A percentile compares a stretch with the other conserved stretches of the same genome.
These are phyloP conservation scores for Endoconidiophora polonica DNA, from an alignment of 2,329 filamentous ascomycete genomes.

Conservation along the genomic window DNA sequence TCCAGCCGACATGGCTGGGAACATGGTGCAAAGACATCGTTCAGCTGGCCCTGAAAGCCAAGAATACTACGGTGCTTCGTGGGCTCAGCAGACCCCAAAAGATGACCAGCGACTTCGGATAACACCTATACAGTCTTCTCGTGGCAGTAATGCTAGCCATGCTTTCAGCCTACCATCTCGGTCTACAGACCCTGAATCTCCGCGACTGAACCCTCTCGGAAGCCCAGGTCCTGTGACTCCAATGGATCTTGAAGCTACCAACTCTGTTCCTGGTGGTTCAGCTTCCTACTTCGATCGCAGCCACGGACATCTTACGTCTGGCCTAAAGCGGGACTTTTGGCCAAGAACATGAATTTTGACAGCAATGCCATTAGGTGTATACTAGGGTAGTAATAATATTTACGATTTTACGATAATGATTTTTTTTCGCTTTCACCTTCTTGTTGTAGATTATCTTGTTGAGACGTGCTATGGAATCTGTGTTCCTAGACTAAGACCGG, in stretches of 20 bases:
- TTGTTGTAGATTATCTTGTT: background rate
- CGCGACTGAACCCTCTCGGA: slow-evolving; percentile 34
- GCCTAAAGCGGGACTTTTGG: background rate
- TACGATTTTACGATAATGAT: background rate
- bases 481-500: too few species aligned
- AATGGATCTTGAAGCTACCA: slow-evolving; percentile 33
- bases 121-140: too few species aligned
- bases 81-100: too few species aligned
- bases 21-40: background rate
- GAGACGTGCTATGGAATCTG: too few species aligned
- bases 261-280: slow-evolving; percentile 16
- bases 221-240: slow-evolving; percentile 46
- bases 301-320: background rate
- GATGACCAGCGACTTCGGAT: background rate
- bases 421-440: background rate
- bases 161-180: background rate
- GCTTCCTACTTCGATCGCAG: slow-evolving; percentile 14
- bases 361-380: too few species aligned
- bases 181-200: slow-evolving; percentile 28
- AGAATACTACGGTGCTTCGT: too few species aligned
- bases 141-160: background rate
- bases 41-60: background rate
- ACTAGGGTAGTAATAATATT: background rate
- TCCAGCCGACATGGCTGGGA: background rate
- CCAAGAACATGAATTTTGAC: background rate